These are phyloP conservation scores for Nemania bipapillata DNA, from an alignment of 2,329 filamentous ascomycete genomes.

Conservation along the genomic window DNA sequence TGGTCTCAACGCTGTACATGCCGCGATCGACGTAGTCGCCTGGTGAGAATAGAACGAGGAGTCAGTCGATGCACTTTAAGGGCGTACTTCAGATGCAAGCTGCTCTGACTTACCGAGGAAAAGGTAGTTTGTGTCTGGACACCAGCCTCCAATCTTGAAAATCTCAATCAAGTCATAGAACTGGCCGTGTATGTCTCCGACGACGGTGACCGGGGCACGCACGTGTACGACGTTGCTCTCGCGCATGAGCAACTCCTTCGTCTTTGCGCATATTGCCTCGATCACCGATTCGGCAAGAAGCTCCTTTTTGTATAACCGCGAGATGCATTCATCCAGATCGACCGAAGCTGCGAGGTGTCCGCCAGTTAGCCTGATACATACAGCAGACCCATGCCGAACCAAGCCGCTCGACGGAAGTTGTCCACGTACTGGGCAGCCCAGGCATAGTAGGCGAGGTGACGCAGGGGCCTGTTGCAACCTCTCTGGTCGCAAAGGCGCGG, in stretches of 20 bases:
- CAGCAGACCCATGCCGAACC: conserved; percentile 9
- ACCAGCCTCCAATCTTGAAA: conserved; percentile 96
- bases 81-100: conserved; percentile 5
- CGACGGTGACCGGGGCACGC: conserved; percentile 91
- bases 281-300: conserved; percentile 96
- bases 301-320: conserved; percentile 95
- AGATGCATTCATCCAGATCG: conserved; percentile 98
- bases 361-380: conserved; percentile 30
- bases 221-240: conserved; percentile 99
- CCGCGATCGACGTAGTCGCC: conserved; percentile 98
- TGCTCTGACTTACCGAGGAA: conserved; percentile 76
- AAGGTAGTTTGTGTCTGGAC: conserved; percentile 97
- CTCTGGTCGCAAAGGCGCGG: conserved; percentile 29
- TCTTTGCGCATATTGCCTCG: conserved; percentile 98
- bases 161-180: conserved; percentile 99
- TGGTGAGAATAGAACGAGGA: conserved; percentile 51
- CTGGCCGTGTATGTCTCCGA: conserved; percentile 98
- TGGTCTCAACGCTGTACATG: conserved; percentile 98
- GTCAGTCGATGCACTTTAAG: conserved; percentile 21
- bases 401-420: conserved; percentile 4
- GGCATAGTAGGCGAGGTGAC: conserved; percentile 57
- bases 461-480: conserved; percentile 28
- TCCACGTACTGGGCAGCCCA: conserved; percentile 64
- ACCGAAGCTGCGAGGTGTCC: conserved; percentile 75
- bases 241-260: conserved; percentile 98